Evolutionary conservation across 1,284 basidiomycete genomes (phyloP), one percentile per base, ranked within the genome.

Genomic region (Microbotryomycetes sp.): DNA sequence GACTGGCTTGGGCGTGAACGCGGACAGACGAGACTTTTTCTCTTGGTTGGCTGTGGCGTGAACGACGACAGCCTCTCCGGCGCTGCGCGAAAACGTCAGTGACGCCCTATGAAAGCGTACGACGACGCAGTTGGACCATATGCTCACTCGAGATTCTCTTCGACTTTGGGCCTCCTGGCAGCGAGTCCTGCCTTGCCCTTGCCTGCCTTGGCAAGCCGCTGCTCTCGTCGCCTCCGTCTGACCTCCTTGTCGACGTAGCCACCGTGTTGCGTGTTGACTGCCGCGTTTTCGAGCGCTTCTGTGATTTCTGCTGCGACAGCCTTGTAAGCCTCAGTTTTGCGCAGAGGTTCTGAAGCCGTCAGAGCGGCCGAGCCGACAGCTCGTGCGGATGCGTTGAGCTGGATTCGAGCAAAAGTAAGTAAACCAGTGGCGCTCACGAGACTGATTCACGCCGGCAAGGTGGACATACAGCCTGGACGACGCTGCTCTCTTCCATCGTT

Each of bases 321-420:
- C 78, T 96, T 96, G 80, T 98, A 98, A 1, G 92, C 91, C 45
- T 86, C 86, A 1, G 93, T 98, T 67, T 97, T 92, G 35, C 94
- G 86, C 67, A 99, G 87, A 15, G 93, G 92, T 69, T 91, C 89
- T 2, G 91, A 94, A 6, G 89, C 87, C 57, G 85, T 83, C 62
- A 85, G 85, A 11, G 66, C 64, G 15, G 64, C 64, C n/a, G 49
- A 35, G 7, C 63, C 64, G 27, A 68, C 63, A 3, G 59, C 63
- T 27, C 56, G 41, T 18, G 60, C 63, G 3, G 66, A 59, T 15
- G 52, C 55, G 30, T 59, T 62, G 49, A 57, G 29, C 56, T 57
- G 56, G 26, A 5, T 26, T 16, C 11, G 18, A 11, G 46, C 23
- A 24, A 46, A 16, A 29, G 54, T 24, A 45, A 7, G 16, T 46